phyloP scores from a whole-genome alignment of 176 grass and related monocot species.

The Otatea glauca region DNA sequence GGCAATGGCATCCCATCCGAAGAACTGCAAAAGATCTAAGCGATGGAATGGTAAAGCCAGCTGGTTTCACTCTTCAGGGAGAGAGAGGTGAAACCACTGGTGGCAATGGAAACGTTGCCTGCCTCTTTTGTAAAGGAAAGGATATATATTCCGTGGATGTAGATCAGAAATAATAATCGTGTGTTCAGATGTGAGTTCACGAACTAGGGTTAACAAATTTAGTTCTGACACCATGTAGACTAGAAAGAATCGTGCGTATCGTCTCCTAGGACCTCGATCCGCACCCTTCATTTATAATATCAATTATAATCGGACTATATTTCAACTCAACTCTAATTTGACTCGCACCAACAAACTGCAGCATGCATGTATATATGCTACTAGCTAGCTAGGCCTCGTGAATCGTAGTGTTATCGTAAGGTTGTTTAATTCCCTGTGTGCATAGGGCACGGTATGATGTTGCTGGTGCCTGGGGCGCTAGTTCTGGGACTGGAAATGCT shows the following conservation, averaged over 20 bases:
- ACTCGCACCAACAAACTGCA: too few species aligned
- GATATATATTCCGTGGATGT: too few species aligned
- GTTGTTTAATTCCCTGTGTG: not conserved
- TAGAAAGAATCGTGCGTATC: too few species aligned
- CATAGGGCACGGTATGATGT: not conserved
- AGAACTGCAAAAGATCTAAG: not conserved
- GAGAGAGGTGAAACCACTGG: not conserved
- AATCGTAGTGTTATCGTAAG: not conserved
- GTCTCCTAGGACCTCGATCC: too few species aligned
- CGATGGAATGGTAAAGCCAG: not conserved
- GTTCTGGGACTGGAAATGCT: not conserved
- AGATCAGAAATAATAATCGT: too few species aligned
- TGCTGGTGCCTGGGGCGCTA: not conserved
- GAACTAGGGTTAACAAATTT: too few species aligned
- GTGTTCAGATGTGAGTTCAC: too few species aligned
- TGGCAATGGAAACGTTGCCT: not conserved
- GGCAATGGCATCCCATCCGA: not conserved
- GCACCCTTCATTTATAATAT: too few species aligned
- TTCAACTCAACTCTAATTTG: too few species aligned
- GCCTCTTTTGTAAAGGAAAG: not conserved
- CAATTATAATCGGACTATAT: too few species aligned
- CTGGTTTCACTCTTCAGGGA: slow-evolving; percentile 12
- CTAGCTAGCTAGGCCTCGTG: not conserved
- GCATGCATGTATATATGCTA: too few species aligned
- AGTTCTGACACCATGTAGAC: too few species aligned